Evolutionary conservation across 2,329 filamentous ascomycete species (phyloP), one percentile per base, ranked within the genome.

Genomic region (Fusarium pseudonygamai): DNA sequence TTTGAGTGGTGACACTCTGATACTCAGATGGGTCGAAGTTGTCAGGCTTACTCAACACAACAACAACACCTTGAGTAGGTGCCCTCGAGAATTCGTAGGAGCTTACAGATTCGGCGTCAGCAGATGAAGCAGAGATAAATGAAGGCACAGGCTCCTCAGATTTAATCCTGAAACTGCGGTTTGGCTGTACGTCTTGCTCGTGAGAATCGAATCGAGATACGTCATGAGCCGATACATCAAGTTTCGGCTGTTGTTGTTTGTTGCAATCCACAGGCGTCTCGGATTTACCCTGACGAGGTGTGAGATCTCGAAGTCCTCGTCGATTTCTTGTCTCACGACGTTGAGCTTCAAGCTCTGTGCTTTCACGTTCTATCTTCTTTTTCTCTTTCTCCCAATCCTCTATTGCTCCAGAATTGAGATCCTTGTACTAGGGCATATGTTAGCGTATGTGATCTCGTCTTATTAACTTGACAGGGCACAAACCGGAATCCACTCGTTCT

Each of bases 21-120:
- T 81, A 84, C 24, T 83, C 82, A 10, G 79, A 66, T 8, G 77
- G 66, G 49, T 85, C 80, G 52, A 84, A 78, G n/a, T 78, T 69
- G 20, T 78, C 40, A 10, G 76, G 67, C 45, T 81, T 81, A 11
- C 68, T 49, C 11, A 85, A 73, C 52, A 79, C 77, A 49, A 85
- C 71, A 24, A 77, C 66, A 26, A 83, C 43, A 8, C 58, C 71
- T 46, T 70, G 72, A 53, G 30, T 53, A 59, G 56, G 64, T n/a
- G 59, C 52, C 14, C 24, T 65, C 32, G 61, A 30, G 49, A 66
- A 55, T 53, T 64, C 64, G 59, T 61, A 45, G 9, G 60, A 72
- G 36, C 60, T 47, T 12, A 74, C 30, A 52, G 65, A 71, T 43
- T 75, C 76, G 24, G 64, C 64, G 34, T 78, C 78, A 22, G 69